Percentiles rank a stretch among this genome's conserved stretches.
Conservation (phyloP, 805 yeast species). For the Peterozyma xylosa region DNA sequence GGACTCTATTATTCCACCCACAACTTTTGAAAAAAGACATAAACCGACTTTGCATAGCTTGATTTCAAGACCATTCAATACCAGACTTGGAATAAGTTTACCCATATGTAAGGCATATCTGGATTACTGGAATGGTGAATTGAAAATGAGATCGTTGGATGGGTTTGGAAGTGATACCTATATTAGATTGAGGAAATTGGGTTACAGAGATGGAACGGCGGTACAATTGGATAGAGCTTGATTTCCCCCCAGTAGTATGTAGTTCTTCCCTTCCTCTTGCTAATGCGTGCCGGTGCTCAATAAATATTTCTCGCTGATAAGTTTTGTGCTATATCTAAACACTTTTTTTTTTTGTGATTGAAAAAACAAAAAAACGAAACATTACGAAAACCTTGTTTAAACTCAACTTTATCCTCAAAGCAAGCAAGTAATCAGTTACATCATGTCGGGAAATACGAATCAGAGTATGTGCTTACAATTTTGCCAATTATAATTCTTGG, state of each 20-base stretch:
- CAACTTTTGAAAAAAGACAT: constrained; percentile 10
- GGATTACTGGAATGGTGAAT: constrained; percentile 93
- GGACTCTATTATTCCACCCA: constrained; percentile 7
- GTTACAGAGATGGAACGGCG: constrained; percentile 48
- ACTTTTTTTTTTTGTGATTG: too few relatives aligned
- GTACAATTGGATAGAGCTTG: constrained; percentile 66
- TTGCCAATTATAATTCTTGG: too few relatives aligned
- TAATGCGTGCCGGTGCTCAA: constrained; percentile 12
- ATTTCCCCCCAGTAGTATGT: constrained; percentile 10
- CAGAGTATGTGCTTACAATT: too few relatives aligned
- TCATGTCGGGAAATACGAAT: too few relatives aligned
- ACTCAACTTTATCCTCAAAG: too few relatives aligned
- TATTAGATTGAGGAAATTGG: constrained; percentile 71
- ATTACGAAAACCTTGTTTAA: too few relatives aligned
- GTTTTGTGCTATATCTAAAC: too few relatives aligned
- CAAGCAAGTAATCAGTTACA: too few relatives aligned
- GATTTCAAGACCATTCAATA: constrained; percentile 65
- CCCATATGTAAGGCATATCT: constrained; percentile 92
- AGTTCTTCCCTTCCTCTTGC: constrained; percentile 25
- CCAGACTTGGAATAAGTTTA: constrained; percentile 77
- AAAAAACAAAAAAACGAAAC: too few relatives aligned
- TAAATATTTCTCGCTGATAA: neutral
- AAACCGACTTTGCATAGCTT: constrained; percentile 54
- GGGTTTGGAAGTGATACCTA: constrained; percentile 92
- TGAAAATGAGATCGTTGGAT: constrained; percentile 74